A percentile compares a stretch with the other conserved stretches of the same genome.
These are phyloP conservation scores for Lasiodiplodia citricola DNA, from an alignment of 2,329 filamentous ascomycete genomes.

Conservation along the genomic window DNA sequence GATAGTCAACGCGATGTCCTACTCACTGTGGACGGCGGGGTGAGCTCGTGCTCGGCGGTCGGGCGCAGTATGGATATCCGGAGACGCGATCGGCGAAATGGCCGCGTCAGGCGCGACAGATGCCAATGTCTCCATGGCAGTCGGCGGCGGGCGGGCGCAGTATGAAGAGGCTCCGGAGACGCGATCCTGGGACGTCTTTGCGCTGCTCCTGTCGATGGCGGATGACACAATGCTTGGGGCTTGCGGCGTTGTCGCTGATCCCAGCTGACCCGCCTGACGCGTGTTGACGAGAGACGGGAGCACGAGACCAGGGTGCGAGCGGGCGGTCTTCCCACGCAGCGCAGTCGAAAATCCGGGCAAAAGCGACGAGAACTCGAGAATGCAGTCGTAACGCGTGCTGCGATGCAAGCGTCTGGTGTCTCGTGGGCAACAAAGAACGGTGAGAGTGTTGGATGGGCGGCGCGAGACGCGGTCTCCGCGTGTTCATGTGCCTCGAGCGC, in stretches of 20 bases:
- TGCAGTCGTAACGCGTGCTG: background rate
- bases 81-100: background rate
- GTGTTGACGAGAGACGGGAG: conserved; percentile 6
- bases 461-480: conserved; percentile 18
- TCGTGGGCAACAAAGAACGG: conserved; percentile 15
- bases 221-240: conserved; percentile 19
- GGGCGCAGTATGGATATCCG: no score
- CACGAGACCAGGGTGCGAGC: conserved; percentile 8
- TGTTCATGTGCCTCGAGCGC: conserved; percentile 8
- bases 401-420: conserved; percentile 21
- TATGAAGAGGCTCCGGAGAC: background rate
- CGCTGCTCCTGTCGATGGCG: conserved; percentile 16
- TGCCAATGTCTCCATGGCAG: conserved; percentile 22
- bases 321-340: conserved; percentile 7
- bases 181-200: background rate
- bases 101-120: conserved; percentile 24
- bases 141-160: background rate
- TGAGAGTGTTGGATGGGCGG: conserved; percentile 8
- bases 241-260: conserved; percentile 12
- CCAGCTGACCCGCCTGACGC: conserved; percentile 23
- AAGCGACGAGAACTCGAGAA: background rate
- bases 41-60: conserved; percentile 14
- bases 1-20: background rate
- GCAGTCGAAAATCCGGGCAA: background rate
- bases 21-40: conserved; percentile 20